phyloP scores from a whole-genome alignment of 164 flowering plant genomes.

The Piper longum region DNA sequence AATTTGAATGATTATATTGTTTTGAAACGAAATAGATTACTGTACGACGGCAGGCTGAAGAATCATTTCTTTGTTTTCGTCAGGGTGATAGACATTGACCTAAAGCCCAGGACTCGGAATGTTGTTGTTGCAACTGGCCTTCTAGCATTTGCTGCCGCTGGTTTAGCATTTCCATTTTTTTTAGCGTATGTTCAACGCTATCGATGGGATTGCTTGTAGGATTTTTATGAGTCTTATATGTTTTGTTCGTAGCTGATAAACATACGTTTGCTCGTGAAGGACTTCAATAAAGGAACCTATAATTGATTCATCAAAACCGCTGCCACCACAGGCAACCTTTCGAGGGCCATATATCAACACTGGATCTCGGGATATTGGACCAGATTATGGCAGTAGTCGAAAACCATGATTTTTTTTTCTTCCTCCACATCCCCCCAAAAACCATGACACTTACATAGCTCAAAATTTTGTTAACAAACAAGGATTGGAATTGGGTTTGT shows the following conservation, averaged over 20 bases:
- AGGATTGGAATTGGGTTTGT: too few relatives aligned
- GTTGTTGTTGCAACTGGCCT: slow-evolving; percentile 61
- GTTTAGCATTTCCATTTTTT: slow-evolving; percentile 84
- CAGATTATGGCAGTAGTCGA: slow-evolving; percentile 44
- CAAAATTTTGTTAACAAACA: too few relatives aligned
- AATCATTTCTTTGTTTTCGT: neutral
- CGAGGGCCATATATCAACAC: slow-evolving; percentile 93
- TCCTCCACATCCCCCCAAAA: too few relatives aligned
- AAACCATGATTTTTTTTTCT: slow-evolving; percentile 21
- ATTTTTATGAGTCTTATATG: neutral
- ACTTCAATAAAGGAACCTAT: slow-evolving; percentile 48
- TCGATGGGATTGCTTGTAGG: neutral
- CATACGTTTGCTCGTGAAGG: slow-evolving; percentile 19
- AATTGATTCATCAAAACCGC: slow-evolving; percentile 78
- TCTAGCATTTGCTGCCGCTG: slow-evolving; percentile 63
- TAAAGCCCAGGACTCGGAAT: slow-evolving; percentile 51
- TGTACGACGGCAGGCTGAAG: neutral
- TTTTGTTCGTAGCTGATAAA: neutral
- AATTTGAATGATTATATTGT: neutral
- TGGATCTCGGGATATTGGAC: slow-evolving; percentile 91
- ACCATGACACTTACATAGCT: too few relatives aligned
- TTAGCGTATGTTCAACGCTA: slow-evolving; percentile 50
- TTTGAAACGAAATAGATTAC: neutral
- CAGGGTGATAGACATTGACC: neutral
- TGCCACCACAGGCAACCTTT: slow-evolving; percentile 91